Conservation (phyloP, 2,329 filamentous ascomycete genomes). For the Sclerotiophoma versabilis region DNA sequence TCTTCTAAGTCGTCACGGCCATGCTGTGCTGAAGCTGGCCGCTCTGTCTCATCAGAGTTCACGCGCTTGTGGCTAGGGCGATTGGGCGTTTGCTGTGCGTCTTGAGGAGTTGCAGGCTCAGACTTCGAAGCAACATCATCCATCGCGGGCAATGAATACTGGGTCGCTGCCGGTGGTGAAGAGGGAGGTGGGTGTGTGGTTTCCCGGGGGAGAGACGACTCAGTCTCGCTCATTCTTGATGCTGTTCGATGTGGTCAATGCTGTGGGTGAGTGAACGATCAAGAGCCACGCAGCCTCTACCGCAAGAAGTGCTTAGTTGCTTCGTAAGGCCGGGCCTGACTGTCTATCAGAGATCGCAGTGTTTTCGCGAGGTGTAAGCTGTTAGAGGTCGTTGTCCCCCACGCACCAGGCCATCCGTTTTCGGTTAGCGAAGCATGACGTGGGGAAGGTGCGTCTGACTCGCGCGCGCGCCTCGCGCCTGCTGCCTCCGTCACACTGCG, state of each 20-base stretch:
- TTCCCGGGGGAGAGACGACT: constrained; percentile 32
- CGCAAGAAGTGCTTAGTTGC: constrained; percentile 2
- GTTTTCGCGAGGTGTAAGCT: not conserved
- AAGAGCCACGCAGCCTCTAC: constrained; percentile 7
- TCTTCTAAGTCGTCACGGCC: constrained; percentile 19
- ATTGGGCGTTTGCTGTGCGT: constrained; percentile 10
- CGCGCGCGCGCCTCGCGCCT: constrained; percentile 25
- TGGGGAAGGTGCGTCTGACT: constrained; percentile 36
- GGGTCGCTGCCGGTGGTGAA: constrained; percentile 19
- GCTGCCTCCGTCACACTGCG: constrained; percentile 12
- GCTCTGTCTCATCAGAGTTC: constrained; percentile 35
- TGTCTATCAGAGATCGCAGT: not conserved
- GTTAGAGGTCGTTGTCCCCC: constrained; percentile 16
- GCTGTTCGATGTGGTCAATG: constrained; percentile 31
- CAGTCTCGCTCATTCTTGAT: constrained; percentile 26
- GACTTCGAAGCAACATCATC: constrained; percentile 18
- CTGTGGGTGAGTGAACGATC: constrained; percentile 31
- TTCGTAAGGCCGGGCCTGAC: not conserved
- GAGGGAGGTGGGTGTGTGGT: constrained; percentile 20
- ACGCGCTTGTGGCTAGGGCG: constrained; percentile 9
- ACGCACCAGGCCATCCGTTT: constrained; percentile 23
- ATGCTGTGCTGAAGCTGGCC: constrained; percentile 37
- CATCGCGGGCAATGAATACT: constrained; percentile 27
- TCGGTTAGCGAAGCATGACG: constrained; percentile 34
- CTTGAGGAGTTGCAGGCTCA: constrained; percentile 20